Evolutionary conservation across 805 yeast genomes (phyloP).

Genomic region (Ogataea haglerorum): DNA sequence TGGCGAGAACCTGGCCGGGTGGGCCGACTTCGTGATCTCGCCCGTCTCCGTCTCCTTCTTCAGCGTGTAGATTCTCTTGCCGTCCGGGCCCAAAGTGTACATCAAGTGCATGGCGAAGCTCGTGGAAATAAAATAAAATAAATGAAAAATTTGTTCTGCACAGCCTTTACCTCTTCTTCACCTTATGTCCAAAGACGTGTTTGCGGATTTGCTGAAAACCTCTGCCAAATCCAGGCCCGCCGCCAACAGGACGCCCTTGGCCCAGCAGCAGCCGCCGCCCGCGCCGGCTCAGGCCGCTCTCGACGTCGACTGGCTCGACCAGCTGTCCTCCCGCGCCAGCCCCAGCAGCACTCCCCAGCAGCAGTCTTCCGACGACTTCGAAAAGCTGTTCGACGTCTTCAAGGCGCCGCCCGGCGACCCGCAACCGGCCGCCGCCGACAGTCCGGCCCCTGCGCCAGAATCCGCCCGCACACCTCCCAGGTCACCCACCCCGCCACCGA

Average conservation of each 20-base stretch:
- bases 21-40: slow-evolving; percentile 97
- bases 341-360: slow-evolving; percentile 10
- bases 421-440: background rate
- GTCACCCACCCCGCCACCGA: background rate
- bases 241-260: slow-evolving; percentile 29
- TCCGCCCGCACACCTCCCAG: background rate
- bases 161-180: slow-evolving; percentile 7
- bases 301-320: slow-evolving; percentile 36
- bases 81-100: slow-evolving; percentile 94
- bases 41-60: slow-evolving; percentile 78
- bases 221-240: slow-evolving; percentile 29
- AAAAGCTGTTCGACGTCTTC: slow-evolving; percentile 21
- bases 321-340: slow-evolving; percentile 10
- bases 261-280: slow-evolving; percentile 33
- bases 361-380: slow-evolving; percentile 16
- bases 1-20: slow-evolving; percentile 99
- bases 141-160: slow-evolving; percentile 7
- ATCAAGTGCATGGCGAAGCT: slow-evolving; percentile 79
- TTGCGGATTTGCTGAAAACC: slow-evolving; percentile 39
- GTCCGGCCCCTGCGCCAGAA: too few species aligned
- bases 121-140: background rate
- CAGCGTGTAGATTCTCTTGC: slow-evolving; percentile 93
- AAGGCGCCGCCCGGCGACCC: slow-evolving; percentile 7
- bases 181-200: slow-evolving; percentile 35
- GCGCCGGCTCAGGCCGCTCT: slow-evolving; percentile 30